Evolutionary conservation across 2,329 filamentous ascomycete genomes (phyloP).

Genomic region (Rachicladosporium sp.): DNA sequence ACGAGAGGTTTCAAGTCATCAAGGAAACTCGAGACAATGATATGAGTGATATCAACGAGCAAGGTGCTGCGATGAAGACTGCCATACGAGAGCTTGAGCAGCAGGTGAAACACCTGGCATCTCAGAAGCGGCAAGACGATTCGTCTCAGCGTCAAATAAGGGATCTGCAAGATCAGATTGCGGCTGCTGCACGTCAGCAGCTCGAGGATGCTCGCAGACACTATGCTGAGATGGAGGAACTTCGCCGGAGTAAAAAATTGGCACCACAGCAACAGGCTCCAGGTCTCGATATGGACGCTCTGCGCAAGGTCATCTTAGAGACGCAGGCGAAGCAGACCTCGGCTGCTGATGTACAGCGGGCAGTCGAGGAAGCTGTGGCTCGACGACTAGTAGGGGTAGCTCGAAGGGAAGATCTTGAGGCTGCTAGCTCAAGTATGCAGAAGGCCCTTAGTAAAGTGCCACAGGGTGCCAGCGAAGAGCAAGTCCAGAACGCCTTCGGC

Average conservation of each 20-base stretch:
- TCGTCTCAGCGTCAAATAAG: background rate
- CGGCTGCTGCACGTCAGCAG: background rate
- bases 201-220: constrained; percentile 1
- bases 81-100: too few relatives aligned
- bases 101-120: too few relatives aligned
- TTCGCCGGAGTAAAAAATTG: constrained; percentile 1
- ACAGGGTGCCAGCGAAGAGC: background rate
- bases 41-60: background rate
- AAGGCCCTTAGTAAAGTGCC: constrained; percentile 5
- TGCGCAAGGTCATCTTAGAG: constrained; percentile 7
- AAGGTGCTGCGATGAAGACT: background rate
- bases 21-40: constrained; percentile 2
- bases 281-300: constrained; percentile 4
- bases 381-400: constrained; percentile 7
- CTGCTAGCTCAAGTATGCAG: constrained; percentile 4
- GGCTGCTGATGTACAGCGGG: constrained; percentile 4
- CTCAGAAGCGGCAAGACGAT: too few relatives aligned
- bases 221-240: constrained; percentile 1
- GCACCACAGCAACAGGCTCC: background rate
- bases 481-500: constrained; percentile 6
- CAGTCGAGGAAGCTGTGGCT: constrained; percentile 6
- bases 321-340: constrained; percentile 3
- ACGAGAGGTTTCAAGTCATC: too few relatives aligned
- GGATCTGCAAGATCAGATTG: constrained; percentile 1
- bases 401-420: constrained; percentile 6